Evolutionary conservation across 2,329 filamentous ascomycete genomes (phyloP), one percentile per base, ranked within the genome.

Genomic region (Thelonectria discophora): DNA sequence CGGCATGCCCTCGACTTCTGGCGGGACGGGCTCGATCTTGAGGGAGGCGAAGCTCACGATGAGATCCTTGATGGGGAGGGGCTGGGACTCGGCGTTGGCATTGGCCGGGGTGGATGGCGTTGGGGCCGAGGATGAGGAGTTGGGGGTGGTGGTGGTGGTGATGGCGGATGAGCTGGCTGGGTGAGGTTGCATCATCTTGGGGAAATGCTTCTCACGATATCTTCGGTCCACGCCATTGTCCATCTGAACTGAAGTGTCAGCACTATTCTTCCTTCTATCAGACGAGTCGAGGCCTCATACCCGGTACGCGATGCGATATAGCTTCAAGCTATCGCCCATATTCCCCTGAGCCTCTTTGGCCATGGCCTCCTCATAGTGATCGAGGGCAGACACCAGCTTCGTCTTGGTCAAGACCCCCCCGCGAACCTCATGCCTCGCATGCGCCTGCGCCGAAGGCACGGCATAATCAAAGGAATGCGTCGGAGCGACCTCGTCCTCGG

Each of bases 191-290:
- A 68, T 67, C 10, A 86, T 84, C 40, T 86, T 82, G 2, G 94
- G 90, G 72, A 95, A 97, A 78, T 98, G 89, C 79, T 98, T 98
- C 72, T 92, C 90, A 71, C 92, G 91, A 80, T 97, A 99, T 58
- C 86, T 84, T 71, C 92, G 87, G 75, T 99, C 93, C 54, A 99
- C 94, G 13, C 84, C 82, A 58, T 89, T 84, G 74, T 98, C 95
- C 77, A 99, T 86, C 90, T 94, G 68, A 9, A 58, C 15, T 11
- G 6, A 0, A 10, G 12, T 6, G 55, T 74, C 42, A 75, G 61
- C 17, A 62, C 37, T n/a, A 9, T 11, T 1, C 11, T 5, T 4
- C 1, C 11, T n/a, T 13, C 15, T 24, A 8, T 13, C 13, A n/a
- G 5, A n/a, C 2, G 7, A 30, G 18, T 15, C 7, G 8, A 13